phyloP scores from a whole-genome alignment of 805 yeast species.

The Cephaloascus albidus region DNA sequence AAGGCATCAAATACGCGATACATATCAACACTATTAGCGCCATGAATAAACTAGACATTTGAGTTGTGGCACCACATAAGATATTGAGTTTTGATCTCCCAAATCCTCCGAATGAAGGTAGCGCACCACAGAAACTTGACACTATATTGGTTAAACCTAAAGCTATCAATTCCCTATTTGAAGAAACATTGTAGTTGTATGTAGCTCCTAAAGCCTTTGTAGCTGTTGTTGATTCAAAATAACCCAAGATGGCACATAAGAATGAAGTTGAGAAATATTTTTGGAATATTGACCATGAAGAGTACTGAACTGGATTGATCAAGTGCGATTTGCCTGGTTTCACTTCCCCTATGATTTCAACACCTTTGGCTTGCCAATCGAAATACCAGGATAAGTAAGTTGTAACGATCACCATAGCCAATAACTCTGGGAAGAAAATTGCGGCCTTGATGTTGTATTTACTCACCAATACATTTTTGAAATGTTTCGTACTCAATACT shows the following conservation, averaged over 20 bases:
- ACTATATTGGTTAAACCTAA: conserved; percentile 67
- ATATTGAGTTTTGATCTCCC: conserved; percentile 89
- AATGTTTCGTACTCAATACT: conserved; percentile 18
- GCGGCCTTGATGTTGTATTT: conserved; percentile 22
- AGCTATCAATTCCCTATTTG: conserved; percentile 88
- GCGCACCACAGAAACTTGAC: conserved; percentile 56
- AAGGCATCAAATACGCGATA: conserved; percentile 47
- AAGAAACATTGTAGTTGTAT: conserved; percentile 64
- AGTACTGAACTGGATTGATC: conserved; percentile 46
- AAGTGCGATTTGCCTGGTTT: conserved; percentile 39
- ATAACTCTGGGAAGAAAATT: conserved; percentile 76
- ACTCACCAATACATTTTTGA: not conserved
- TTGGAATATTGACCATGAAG: conserved; percentile 37
- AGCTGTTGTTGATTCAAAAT: conserved; percentile 90
- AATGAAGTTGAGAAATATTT: conserved; percentile 60
- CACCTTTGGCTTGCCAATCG: conserved; percentile 44
- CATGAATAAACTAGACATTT: conserved; percentile 75
- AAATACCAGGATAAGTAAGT: conserved; percentile 40
- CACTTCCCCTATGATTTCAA: conserved; percentile 65
- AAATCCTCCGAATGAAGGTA: conserved; percentile 94
- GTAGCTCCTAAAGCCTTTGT: conserved; percentile 74
- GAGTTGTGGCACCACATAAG: conserved; percentile 79
- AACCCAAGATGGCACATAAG: conserved; percentile 77
- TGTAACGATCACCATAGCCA: conserved; percentile 58
- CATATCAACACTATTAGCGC: conserved; percentile 67